These are phyloP conservation scores for Blastobotrys arbuscula DNA, from an alignment of 1,139 yeast species.

Conservation along the genomic window DNA sequence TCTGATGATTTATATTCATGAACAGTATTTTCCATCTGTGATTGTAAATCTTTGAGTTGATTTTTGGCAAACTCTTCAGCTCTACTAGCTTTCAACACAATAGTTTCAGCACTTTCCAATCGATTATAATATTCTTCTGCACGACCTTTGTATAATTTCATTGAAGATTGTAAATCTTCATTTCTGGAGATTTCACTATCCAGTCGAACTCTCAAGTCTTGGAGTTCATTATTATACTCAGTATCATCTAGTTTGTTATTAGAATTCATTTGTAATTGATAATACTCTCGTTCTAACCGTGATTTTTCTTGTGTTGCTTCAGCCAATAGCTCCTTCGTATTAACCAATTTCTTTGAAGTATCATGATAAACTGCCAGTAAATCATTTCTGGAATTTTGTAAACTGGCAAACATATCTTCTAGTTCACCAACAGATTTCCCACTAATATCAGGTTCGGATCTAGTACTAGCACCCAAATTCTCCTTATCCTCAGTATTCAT, in stretches of 20 bases:
- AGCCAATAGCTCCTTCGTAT: constrained; percentile 47
- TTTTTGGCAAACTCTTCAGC: constrained; percentile 53
- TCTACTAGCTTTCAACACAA: constrained; percentile 55
- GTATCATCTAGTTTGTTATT: background rate
- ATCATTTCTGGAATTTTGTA: constrained; percentile 38
- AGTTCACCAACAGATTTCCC: constrained; percentile 24
- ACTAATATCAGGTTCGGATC: constrained; percentile 18
- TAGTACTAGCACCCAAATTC: constrained; percentile 9
- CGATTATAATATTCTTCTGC: constrained; percentile 72
- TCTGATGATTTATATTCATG: constrained; percentile 60
- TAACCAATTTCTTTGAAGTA: constrained; percentile 45
- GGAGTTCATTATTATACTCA: constrained; percentile 15
- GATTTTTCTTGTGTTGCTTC: constrained; percentile 44
- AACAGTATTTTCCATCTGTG: constrained; percentile 48
- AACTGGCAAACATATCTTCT: constrained; percentile 21
- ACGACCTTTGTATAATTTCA: constrained; percentile 61
- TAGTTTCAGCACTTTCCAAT: constrained; percentile 74
- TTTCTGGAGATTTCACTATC: constrained; percentile 50
- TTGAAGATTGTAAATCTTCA: constrained; percentile 46
- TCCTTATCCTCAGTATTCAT: constrained; percentile 13
- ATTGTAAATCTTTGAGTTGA: constrained; percentile 53
- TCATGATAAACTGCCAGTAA: constrained; percentile 52
- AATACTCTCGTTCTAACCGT: constrained; percentile 46
- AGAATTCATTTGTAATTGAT: constrained; percentile 32
- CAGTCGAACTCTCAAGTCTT: constrained; percentile 42